Percentiles rank a stretch among this genome's conserved stretches.
Evolutionary conservation across 2,329 filamentous ascomycete genomes (phyloP).

Genomic region (Calonectria multiphialidica): DNA sequence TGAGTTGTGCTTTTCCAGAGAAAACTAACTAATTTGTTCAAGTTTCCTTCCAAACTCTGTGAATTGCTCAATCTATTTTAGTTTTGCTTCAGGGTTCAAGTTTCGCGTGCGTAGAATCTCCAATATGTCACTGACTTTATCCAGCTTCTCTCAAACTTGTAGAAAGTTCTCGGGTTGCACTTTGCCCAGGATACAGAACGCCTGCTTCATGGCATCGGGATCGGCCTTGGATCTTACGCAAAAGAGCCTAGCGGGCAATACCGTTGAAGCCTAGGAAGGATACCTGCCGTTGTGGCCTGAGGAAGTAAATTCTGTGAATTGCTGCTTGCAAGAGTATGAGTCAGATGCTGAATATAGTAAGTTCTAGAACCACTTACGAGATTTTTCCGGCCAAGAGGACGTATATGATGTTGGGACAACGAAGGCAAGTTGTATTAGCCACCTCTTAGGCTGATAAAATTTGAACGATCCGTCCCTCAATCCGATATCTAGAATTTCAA

Average conservation of each 20-base stretch:
- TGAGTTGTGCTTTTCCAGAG: too few species aligned
- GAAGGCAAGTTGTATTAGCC: too few species aligned
- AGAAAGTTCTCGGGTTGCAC: neutral
- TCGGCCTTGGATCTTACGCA: conserved; percentile 28
- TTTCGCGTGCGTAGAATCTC: neutral
- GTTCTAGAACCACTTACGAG: too few species aligned
- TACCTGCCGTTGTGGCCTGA: neutral
- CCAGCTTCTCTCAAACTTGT: neutral
- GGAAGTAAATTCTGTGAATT: neutral
- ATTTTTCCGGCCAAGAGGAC: too few species aligned
- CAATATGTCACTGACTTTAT: neutral
- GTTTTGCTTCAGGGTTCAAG: neutral
- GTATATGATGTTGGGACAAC: too few species aligned
- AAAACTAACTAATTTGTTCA: neutral
- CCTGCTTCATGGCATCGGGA: neutral
- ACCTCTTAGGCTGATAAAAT: too few species aligned
- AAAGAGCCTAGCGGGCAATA: too few species aligned
- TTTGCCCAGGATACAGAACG: neutral
- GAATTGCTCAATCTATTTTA: neutral
- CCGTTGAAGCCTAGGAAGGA: too few species aligned
- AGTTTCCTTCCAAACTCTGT: neutral
- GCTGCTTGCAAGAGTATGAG: neutral
- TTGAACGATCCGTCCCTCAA: too few species aligned
- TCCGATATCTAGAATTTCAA: too few species aligned
- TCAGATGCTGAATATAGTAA: too few species aligned